phyloP scores from a whole-genome alignment of 2,329 filamentous ascomycete species.

The Pseudogymnoascus pannorum region DNA sequence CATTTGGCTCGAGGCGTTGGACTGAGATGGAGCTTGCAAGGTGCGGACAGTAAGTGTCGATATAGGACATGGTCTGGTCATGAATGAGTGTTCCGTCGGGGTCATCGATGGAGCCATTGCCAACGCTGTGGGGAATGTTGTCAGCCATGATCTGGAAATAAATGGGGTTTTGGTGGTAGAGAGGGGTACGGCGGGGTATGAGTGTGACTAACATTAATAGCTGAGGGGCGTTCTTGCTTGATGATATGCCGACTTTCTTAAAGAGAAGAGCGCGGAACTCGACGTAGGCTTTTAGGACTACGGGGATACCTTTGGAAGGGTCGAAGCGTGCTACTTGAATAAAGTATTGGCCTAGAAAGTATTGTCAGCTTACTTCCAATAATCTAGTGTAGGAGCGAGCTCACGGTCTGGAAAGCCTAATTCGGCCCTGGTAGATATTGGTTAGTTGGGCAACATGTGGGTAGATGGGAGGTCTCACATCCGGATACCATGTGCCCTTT shows the following conservation, averaged over 20 bases:
- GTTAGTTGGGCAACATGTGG: slow-evolving; percentile 19
- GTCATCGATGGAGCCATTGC: slow-evolving; percentile 75
- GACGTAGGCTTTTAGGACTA: slow-evolving; percentile 68
- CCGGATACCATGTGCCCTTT: slow-evolving; percentile 49
- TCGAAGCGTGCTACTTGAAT: slow-evolving; percentile 77
- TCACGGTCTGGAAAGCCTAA: slow-evolving; percentile 48
- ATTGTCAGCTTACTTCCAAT: not conserved
- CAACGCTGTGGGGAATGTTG: slow-evolving; percentile 37
- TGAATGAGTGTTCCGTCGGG: slow-evolving; percentile 68
- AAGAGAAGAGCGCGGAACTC: slow-evolving; percentile 56
- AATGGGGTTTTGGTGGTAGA: not conserved
- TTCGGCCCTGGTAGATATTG: slow-evolving; percentile 35
- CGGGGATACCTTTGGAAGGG: slow-evolving; percentile 73
- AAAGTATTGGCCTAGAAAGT: slow-evolving; percentile 56
- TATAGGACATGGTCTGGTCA: slow-evolving; percentile 60
- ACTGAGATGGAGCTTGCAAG: slow-evolving; percentile 61
- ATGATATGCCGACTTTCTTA: slow-evolving; percentile 37
- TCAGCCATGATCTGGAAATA: not conserved
- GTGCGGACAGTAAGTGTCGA: slow-evolving; percentile 56
- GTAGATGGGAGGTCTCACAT: slow-evolving; percentile 37
- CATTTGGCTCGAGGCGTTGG: slow-evolving; percentile 69
- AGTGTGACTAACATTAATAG: slow-evolving; percentile 55
- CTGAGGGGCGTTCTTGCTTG: slow-evolving; percentile 53
- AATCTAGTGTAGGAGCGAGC: slow-evolving; percentile 11
- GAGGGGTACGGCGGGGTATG: no score